phyloP scores from a whole-genome alignment of 2,329 filamentous ascomycete genomes.

The Epichloe hybrida region DNA sequence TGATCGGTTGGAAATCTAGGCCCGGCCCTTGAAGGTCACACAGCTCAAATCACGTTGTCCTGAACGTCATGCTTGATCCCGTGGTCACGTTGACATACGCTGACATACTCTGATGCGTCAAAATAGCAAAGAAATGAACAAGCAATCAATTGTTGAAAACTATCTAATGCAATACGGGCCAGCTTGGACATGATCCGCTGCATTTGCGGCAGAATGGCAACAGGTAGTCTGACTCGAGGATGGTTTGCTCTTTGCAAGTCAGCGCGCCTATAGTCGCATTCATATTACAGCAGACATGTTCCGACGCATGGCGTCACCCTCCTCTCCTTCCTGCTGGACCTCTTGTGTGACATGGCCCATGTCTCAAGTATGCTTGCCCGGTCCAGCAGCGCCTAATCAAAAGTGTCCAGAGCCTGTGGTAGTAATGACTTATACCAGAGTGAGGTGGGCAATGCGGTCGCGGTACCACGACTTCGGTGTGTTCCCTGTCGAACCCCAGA shows the following conservation, averaged over 20 bases:
- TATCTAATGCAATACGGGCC: conserved; percentile 4
- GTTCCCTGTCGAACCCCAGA: neutral
- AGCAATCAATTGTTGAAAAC: conserved; percentile 6
- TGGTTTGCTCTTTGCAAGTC: neutral
- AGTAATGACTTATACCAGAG: neutral
- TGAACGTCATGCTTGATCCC: neutral
- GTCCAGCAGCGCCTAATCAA: neutral
- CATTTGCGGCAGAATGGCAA: neutral
- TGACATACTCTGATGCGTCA: neutral
- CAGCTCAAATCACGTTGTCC: neutral
- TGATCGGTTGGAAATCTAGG: neutral
- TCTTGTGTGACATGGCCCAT: neutral
- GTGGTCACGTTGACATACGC: neutral
- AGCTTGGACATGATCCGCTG: neutral
- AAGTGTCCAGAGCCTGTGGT: neutral
- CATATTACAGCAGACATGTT: neutral
- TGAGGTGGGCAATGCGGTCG: neutral
- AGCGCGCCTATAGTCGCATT: neutral
- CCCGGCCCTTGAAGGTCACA: neutral
- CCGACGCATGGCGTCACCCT: neutral
- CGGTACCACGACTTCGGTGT: neutral
- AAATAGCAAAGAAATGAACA: conserved; percentile 3
- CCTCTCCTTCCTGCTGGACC: neutral
- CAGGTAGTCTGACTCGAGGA: too few relatives aligned
- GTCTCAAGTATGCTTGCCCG: neutral